A percentile compares a stretch with the other conserved stretches of the same genome.
Evolutionary conservation across 306 rosid species (phyloP).

Genomic region (Cercis canadensis): DNA sequence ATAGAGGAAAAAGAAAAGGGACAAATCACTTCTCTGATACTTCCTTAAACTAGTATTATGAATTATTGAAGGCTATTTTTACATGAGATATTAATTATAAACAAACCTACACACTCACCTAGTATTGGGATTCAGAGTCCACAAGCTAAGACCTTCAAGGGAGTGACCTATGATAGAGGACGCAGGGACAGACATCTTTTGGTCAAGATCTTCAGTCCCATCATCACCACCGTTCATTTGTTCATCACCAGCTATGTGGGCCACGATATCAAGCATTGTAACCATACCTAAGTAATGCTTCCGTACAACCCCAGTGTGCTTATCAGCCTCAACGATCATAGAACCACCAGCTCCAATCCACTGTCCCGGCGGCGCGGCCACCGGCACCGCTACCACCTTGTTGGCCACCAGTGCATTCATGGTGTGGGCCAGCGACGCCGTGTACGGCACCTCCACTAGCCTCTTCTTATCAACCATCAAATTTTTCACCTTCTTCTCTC

Average conservation of each 20-base stretch:
- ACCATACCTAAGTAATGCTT: constrained; percentile 92
- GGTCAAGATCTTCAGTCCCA: constrained; percentile 57
- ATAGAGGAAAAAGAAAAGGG: neutral
- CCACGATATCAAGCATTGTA: constrained; percentile 86
- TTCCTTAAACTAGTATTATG: too few relatives aligned
- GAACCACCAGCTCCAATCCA: constrained; percentile 97
- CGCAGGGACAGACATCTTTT: constrained; percentile 66
- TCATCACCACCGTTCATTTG: constrained; percentile 42
- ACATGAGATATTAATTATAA: too few relatives aligned
- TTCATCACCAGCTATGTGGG: constrained; percentile 76
- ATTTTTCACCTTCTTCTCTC: constrained; percentile 65
- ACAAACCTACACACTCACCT: constrained; percentile 44
- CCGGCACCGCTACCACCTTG: constrained; percentile 75
- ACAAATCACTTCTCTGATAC: too few relatives aligned
- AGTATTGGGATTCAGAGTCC: constrained; percentile 86
- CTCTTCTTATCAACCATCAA: constrained; percentile 63
- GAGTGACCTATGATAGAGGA: constrained; percentile 76
- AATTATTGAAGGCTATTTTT: too few relatives aligned
- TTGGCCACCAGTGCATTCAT: constrained; percentile 80
- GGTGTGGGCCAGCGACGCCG: constrained; percentile 76
- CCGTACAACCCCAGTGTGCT: constrained; percentile 61
- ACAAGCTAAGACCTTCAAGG: constrained; percentile 78
- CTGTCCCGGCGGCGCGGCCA: constrained; percentile 93
- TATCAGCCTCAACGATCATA: constrained; percentile 83
- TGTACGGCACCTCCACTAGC: constrained; percentile 88